Evolutionary conservation across 257 asterid genomes (phyloP), one percentile per base, ranked within the genome.

Genomic region (Phtheirospermum japonicum): DNA sequence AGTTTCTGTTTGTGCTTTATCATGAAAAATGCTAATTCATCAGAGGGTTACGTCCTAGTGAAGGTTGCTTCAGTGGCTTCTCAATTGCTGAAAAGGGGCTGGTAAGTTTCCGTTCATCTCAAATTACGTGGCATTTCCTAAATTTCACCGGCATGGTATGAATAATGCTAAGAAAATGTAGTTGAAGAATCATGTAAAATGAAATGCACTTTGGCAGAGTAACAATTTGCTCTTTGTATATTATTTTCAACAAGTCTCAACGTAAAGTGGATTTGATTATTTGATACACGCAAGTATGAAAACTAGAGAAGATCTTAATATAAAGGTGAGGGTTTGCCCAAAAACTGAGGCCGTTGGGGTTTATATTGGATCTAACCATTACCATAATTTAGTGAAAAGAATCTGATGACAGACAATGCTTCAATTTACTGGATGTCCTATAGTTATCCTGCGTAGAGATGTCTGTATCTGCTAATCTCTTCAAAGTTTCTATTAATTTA

Each of bases 11-110:
- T 87, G 77, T 71, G 77, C 72, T 89, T 75, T 72, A 83, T 85
- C 31, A 79, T 83, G 87, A 80, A 92, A 76, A 76, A 89, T 69
- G 89, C 97, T 49, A 74, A 69, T 59, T 83, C 84, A 56, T 79
- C 79, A 3, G 97, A 92, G 77, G 95, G 96, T 61, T 92, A 85
- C 76, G 99, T 89, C 71, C 82, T 68, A 54, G 69, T 74, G 48
- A 92, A 92, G 80, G 94, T 89, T 71, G 94, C 89, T 28, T 85
- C 97, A 12, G 96, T 87, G 71, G 96, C 89, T 76, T 86, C 96
- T 59, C 99, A 92, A 75, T 75, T 92, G 80, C 75, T 92, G 72
- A 92, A 92, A 84, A 79, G 97, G 76, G 97, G 99, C 46, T 92
- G 99, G 98, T 88, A 74, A 77, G 94, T 81, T 71, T 71, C 64